Conservation (phyloP, 768 basidiomycete species). For the Rhizopogon vesiculosus region DNA sequence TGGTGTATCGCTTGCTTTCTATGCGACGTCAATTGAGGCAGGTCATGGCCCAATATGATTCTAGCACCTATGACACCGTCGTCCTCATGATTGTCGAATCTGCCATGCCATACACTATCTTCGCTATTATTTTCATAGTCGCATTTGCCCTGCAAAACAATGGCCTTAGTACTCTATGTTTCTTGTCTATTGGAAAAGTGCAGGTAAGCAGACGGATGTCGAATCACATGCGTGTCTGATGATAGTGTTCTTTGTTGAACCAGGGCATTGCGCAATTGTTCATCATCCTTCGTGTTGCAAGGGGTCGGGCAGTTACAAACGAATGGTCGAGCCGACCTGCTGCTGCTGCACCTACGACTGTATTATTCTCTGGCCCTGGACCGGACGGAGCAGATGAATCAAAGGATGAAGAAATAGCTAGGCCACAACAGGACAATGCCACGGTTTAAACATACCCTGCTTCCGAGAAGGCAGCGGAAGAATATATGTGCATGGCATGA, state of each 20-base stretch:
- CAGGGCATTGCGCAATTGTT: constrained; percentile 30
- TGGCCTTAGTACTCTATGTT: constrained; percentile 23
- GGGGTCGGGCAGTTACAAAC: constrained; percentile 19
- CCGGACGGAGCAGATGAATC: background rate
- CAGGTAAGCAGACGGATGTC: constrained; percentile 15
- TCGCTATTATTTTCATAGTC: constrained; percentile 27
- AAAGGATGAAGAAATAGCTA: background rate
- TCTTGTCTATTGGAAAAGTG: constrained; percentile 27
- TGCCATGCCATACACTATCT: constrained; percentile 22
- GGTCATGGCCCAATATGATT: constrained; percentile 11
- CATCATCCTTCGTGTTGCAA: constrained; percentile 32
- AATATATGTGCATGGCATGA: background rate
- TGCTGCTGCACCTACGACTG: background rate
- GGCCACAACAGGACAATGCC: background rate
- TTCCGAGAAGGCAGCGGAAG: background rate
- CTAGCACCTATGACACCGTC: constrained; percentile 21
- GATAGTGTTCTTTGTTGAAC: background rate
- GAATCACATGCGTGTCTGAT: background rate
- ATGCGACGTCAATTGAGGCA: constrained; percentile 12
- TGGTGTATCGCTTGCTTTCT: constrained; percentile 22
- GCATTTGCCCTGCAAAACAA: constrained; percentile 20
- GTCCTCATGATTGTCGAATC: constrained; percentile 32
- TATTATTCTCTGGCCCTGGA: background rate
- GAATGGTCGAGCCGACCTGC: background rate
- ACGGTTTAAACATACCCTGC: too few relatives aligned